Evolutionary conservation across 1,139 yeast genomes (phyloP), one percentile per base, ranked within the genome.

Genomic region (Meyerozyma sp.): DNA sequence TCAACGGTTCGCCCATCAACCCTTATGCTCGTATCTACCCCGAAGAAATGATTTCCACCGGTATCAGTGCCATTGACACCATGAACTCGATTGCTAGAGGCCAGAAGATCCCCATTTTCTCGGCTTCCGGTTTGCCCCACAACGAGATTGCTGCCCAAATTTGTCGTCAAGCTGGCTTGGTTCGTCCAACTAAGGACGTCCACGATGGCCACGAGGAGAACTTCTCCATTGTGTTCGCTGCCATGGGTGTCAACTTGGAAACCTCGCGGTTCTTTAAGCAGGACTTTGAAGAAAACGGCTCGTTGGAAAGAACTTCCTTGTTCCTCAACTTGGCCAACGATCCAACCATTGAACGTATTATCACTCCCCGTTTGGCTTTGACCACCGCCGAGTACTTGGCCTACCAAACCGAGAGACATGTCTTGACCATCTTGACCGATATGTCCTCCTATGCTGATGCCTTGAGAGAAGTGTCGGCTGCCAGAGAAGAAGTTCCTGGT

Each of bases 31-130:
- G 99, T 75, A 93, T 93, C 56, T 93, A 94, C 64, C 99, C 99
- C 21, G 98, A 93, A 75, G 99, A 93, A 76, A 93, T 93, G 98
- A 93, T 93, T 59, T 90, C 97, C 44, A 93, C 98, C 25, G 99
- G 99, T 79, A 78, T 93, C 54, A 90, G 97, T 41, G 96, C 98
- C 40, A 94, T 93, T 61, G 99, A 93, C 68, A 91, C 98, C 47
- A 93, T 94, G 98, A 94, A 93, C 71, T 91, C 98, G 36, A 93
- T 93, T 77, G 99, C 99, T 49, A 88, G 99, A 80, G 99, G 99
- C 56, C 99, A 93, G 74, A 94, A 94, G 74, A 93, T 93, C 63
- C 98, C 98, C 43, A 93, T 93, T 66, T 93, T 93, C 74, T 89
- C 97, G 44, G 98, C 98, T 38, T 90, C 98, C 45, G 99, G 99